Evolutionary conservation across 2,329 filamentous ascomycete species (phyloP).

Genomic region (Ophiostoma quercus): DNA sequence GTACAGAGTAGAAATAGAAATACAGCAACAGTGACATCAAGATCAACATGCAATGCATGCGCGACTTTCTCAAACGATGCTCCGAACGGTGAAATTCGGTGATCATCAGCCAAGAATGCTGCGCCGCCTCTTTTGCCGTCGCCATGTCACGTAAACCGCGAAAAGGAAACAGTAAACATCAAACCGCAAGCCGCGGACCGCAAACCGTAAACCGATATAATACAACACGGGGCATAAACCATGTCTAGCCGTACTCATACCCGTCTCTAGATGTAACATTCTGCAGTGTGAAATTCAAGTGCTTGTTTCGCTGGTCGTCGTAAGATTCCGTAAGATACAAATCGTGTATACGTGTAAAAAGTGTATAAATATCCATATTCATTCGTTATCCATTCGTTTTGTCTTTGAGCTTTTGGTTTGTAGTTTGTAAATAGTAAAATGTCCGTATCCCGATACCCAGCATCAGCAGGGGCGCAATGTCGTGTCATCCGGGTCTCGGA

Average conservation of each 20-base stretch:
- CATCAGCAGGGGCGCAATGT: conserved; percentile 12
- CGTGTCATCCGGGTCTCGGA: conserved; percentile 16
- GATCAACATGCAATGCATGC: not conserved
- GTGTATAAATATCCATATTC: conserved; percentile 8
- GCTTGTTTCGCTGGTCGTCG: conserved; percentile 4
- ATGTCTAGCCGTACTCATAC: not conserved
- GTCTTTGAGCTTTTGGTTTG: conserved; percentile 16
- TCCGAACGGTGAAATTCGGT: not conserved
- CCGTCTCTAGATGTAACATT: not conserved
- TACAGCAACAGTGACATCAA: not conserved
- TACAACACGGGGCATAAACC: not conserved
- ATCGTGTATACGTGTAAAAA: not conserved
- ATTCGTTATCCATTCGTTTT: conserved; percentile 12
- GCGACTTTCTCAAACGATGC: not conserved
- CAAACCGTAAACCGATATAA: not conserved
- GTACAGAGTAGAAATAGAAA: not conserved
- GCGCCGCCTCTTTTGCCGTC: not conserved
- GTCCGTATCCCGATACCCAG: not conserved
- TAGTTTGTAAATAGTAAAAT: conserved; percentile 4
- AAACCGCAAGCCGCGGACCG: not conserved
- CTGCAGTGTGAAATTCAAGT: conserved; percentile 9
- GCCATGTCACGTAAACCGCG: not conserved
- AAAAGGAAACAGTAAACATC: not conserved
- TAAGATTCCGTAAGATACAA: conserved; percentile 15
- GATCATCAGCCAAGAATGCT: not conserved